Evolutionary conservation across 2,329 filamentous ascomycete species (phyloP).

Genomic region (Mycosphaerelloides madeirae): DNA sequence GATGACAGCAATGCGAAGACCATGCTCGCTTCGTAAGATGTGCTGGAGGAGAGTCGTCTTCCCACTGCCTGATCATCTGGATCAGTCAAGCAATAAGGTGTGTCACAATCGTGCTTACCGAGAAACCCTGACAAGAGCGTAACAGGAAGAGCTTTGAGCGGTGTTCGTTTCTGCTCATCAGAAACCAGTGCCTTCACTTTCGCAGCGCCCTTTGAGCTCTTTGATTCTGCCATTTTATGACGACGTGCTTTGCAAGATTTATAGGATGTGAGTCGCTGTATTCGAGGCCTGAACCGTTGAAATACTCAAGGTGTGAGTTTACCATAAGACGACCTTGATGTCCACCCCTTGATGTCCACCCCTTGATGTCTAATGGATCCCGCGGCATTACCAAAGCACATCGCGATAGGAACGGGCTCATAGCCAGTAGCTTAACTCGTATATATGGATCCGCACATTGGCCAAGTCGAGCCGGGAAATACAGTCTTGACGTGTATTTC

Average conservation of each 20-base stretch:
- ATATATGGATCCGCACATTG: too few relatives aligned
- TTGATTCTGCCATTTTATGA: constrained; percentile 15
- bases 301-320: too few relatives aligned
- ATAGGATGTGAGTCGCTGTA: not conserved
- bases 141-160: constrained; percentile 47
- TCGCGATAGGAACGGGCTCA: too few relatives aligned
- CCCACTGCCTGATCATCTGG: not conserved
- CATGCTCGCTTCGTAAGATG: constrained; percentile 63
- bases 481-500: too few relatives aligned
- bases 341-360: too few relatives aligned
- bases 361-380: too few relatives aligned
- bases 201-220: constrained; percentile 8
- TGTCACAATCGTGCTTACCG: constrained; percentile 26
- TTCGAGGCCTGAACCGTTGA: too few relatives aligned
- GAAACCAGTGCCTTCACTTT: constrained; percentile 7
- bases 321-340: too few relatives aligned
- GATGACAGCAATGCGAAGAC: constrained; percentile 64
- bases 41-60: constrained; percentile 52
- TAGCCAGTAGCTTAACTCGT: too few relatives aligned
- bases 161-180: constrained; percentile 4
- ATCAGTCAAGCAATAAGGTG: not conserved
- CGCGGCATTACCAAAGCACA: too few relatives aligned
- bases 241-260: too few relatives aligned
- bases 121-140: constrained; percentile 59
- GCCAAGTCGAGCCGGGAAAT: too few relatives aligned